Conservation (phyloP, 352 stramenopile genomes). For the Pythium rishiriense region DNA sequence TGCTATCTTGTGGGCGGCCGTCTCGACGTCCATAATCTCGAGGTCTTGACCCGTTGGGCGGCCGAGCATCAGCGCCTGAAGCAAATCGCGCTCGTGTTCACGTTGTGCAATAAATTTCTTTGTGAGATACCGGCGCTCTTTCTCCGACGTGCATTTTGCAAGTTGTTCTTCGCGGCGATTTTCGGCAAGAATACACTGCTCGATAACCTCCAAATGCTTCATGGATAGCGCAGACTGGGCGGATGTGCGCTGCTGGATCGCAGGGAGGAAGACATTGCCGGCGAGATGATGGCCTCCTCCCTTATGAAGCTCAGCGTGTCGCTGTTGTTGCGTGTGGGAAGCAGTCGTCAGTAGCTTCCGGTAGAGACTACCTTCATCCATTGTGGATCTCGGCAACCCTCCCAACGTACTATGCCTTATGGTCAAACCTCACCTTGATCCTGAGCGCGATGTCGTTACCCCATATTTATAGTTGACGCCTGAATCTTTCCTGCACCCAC, state of each 20-base stretch:
- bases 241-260: conserved; percentile 36
- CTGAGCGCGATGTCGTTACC: too few relatives aligned
- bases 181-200: conserved; percentile 72
- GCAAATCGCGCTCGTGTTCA: conserved; percentile 51
- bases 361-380: conserved; percentile 31
- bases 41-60: conserved; percentile 31
- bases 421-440: too few relatives aligned
- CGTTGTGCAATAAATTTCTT: conserved; percentile 65
- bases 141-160: conserved; percentile 45
- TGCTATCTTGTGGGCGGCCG: neutral
- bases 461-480: too few relatives aligned
- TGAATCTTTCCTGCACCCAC: too few relatives aligned
- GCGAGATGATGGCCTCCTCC: conserved; percentile 31
- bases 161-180: conserved; percentile 66
- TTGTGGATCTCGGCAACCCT: neutral
- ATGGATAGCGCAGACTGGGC: conserved; percentile 35
- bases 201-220: conserved; percentile 69
- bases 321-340: conserved; percentile 45
- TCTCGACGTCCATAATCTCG: conserved; percentile 34
- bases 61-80: conserved; percentile 60
- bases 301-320: conserved; percentile 40
- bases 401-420: neutral
- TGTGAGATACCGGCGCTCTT: conserved; percentile 44
- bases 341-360: conserved; percentile 49
- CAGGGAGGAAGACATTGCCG: conserved; percentile 65